Base-by-base conservation (phyloP, 495 filamentous ascomycete genomes). In the Neurospora terricola region DNA sequence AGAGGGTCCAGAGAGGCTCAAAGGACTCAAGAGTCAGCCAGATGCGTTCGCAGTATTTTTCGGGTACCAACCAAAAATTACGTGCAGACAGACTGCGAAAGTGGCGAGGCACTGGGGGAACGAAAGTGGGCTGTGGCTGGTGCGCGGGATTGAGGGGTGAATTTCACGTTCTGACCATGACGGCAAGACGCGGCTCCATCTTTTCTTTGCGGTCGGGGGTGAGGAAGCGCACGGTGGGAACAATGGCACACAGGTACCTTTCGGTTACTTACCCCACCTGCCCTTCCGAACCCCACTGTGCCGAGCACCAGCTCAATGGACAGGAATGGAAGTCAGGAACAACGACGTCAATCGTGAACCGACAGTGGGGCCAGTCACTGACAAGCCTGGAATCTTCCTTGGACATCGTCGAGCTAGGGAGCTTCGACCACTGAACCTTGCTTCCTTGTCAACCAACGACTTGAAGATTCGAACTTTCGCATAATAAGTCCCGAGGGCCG, bases 51-150 rank as follows among this genome's bases (percentile, higher is more conserved):
- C 77, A 79, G 73, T 75, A 71, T 73, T 80, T 80, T 78, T 77
- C 73, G 62, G 59, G 54, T 69, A 66, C 72, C 73, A 69, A 72
- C 72, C 74, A 76, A 74, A 81, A 80, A 76, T 81, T 76, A 71
- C 71, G 71, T 69, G 21, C 42, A 38, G 38, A 16, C 27, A 66
- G 27, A 16, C 27, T 66, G 54, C 54, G 14, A 66, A 66, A 66
- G 54, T 66, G 54, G 48, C 48, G 48, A 21, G 48, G 48, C 48
- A 59, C 23, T 6, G 21, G 11, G 48, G 21, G 11, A 43, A 40
- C 36, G 76, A 76, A 71, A 75, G 75, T 76, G 77, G 77, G 76
- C 76, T 78, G 77, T 75, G 76, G 78, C 76, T 79, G 74, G 76
- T 76, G 73, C 72, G 71, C 71, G 10, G 23, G 54, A 66, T 66